These are phyloP conservation scores for Martiniozyma abietophila DNA, from an alignment of 805 yeast species.

Conservation along the genomic window DNA sequence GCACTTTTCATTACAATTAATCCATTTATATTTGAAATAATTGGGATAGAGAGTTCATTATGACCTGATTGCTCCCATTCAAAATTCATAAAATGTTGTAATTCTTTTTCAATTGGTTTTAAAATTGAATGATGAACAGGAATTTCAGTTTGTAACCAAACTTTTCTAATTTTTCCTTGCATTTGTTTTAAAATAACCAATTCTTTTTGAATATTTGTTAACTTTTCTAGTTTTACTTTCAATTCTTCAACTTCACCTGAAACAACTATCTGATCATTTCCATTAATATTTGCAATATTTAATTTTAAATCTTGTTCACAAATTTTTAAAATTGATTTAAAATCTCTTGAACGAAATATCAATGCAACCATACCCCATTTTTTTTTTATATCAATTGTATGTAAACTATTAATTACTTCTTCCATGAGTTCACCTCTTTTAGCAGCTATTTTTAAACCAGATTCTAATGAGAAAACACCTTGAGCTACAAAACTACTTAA, in stretches of 20 bases:
- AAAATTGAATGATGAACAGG: constrained; percentile 30
- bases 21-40: constrained; percentile 25
- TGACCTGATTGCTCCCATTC: constrained; percentile 5
- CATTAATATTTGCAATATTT: constrained; percentile 25
- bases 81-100: constrained; percentile 12
- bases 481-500: constrained; percentile 24
- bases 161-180: constrained; percentile 19
- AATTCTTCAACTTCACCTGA: constrained; percentile 21
- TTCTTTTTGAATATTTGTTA: constrained; percentile 11
- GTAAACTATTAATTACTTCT: constrained; percentile 8
- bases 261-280: constrained; percentile 27
- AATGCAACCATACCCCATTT: constrained; percentile 29
- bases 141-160: constrained; percentile 23
- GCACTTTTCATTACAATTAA: constrained; percentile 12
- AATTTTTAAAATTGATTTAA: constrained; percentile 11
- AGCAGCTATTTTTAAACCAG: constrained; percentile 21
- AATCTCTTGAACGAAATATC: constrained; percentile 20
- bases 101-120: constrained; percentile 19
- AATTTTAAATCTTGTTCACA: constrained; percentile 13
- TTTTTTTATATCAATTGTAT: constrained; percentile 19
- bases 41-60: constrained; percentile 18
- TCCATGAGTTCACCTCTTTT: constrained; percentile 28
- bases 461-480: constrained; percentile 17
- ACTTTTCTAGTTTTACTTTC: constrained; percentile 8
- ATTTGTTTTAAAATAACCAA: constrained; percentile 14